Evolutionary conservation across 2,329 filamentous ascomycete genomes (phyloP), one percentile per base, ranked within the genome.

Genomic region (Plenodomus biglobosus): DNA sequence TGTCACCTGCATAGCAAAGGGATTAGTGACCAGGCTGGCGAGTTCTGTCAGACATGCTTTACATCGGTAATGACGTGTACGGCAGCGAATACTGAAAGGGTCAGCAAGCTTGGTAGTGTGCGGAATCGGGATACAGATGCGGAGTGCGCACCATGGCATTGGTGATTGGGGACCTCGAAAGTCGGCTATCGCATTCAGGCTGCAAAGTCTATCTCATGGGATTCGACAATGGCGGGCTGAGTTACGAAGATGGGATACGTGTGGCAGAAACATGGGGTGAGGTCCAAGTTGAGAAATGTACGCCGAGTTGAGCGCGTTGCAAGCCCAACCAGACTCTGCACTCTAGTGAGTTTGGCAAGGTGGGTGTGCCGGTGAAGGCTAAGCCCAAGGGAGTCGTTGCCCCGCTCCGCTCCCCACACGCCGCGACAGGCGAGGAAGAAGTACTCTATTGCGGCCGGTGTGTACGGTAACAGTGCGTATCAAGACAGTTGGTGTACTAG

Each of bases 51-150:
- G 1, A 8, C 17, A 42, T 40, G 6, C 5, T 56, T 50, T 61
- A 71, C 69, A 72, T 44, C 66, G 63, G 50, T 72, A 71, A 52
- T 72, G 69, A 59, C 68, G 66, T 46, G 62, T 66, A 50, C 68
- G 68, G 58, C 69, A 72, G 46, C 68, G 68, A 53, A 65, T 70
- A 62, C 69, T 72, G 42, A 27, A 40, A 51, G 11, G 11, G 42
- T 62, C 43, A 66, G 40, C 39, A 43, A 38, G 50, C 27, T 42
- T 27, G 46, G 44, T 20, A 27, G 10, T 34, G 35, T 24, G 36
- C 38, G n/a, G n/a, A n/a, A n/a, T n/a, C n/a, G n/a, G n/a, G 19
- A 20, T 11, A 27, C 21, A 41, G 17, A 32, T 24, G 8, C 22
- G 17, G 30, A 38, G 16, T 17, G 47, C 50, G 36, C 64, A 71